phyloP scores from a whole-genome alignment of 306 rosid genomes.

The Cucumis melo region DNA sequence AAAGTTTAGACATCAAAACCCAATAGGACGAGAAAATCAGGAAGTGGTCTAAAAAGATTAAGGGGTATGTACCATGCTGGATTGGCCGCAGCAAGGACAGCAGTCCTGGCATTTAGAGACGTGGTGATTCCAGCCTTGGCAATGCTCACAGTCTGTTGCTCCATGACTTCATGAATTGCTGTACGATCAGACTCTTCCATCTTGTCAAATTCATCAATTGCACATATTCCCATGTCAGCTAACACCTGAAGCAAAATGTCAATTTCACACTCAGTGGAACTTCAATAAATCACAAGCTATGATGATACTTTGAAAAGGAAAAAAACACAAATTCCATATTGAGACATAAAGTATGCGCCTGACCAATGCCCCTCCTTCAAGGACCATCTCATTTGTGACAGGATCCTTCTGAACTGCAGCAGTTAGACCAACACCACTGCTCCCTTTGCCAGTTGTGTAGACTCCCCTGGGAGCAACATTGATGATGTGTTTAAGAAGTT shows the following conservation, averaged over 20 bases:
- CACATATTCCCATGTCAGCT: slow-evolving; percentile 98
- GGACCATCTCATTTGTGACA: slow-evolving; percentile 94
- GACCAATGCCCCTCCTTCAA: slow-evolving; percentile 99
- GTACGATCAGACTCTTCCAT: slow-evolving; percentile 99
- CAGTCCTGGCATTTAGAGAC: slow-evolving; percentile 95
- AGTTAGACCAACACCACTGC: slow-evolving; percentile 99
- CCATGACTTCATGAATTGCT: slow-evolving; percentile 98
- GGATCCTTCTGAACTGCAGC: slow-evolving; percentile 99
- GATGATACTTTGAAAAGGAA: neutral
- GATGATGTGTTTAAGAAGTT: slow-evolving; percentile 92
- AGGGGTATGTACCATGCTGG: slow-evolving; percentile 74
- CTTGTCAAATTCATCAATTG: slow-evolving; percentile 96
- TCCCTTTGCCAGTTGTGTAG: slow-evolving; percentile 95
- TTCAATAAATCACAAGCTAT: neutral
- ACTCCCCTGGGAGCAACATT: slow-evolving; percentile 95
- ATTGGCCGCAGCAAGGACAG: slow-evolving; percentile 98
- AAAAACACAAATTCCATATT: neutral
- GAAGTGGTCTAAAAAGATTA: neutral
- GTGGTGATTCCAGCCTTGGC: slow-evolving; percentile 99
- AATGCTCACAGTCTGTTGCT: slow-evolving; percentile 98
- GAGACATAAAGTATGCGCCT: slow-evolving; percentile 20
- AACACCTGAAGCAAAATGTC: slow-evolving; percentile 47
- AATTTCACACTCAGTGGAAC: neutral
- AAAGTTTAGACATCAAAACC: slow-evolving; percentile 1
- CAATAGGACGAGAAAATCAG: neutral